Percentiles rank a stretch among this genome's conserved stretches.
Evolutionary conservation across 192 early-diverging fungal species (phyloP).

Genomic region (Spizellomyces punctatus): DNA sequence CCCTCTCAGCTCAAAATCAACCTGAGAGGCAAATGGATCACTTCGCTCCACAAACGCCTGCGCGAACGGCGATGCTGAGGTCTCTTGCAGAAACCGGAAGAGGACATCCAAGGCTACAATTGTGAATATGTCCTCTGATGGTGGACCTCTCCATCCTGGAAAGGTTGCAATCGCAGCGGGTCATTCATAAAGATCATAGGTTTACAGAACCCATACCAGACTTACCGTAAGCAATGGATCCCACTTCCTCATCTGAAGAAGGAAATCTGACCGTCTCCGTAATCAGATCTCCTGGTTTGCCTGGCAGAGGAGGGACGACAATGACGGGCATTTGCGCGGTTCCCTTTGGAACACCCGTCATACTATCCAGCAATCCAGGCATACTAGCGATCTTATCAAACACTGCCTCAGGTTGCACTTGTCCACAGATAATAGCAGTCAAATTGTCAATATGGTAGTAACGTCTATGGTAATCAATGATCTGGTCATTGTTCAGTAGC

Average conservation of each 20-base stretch:
- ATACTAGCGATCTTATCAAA: slow-evolving; percentile 51
- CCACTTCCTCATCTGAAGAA: slow-evolving; percentile 63
- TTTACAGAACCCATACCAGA: neutral
- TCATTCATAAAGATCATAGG: neutral
- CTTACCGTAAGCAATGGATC: slow-evolving; percentile 57
- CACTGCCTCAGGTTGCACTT: slow-evolving; percentile 46
- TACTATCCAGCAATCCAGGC: neutral
- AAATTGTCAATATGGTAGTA: slow-evolving; percentile 76
- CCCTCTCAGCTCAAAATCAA: slow-evolving; percentile 58
- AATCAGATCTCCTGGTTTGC: slow-evolving; percentile 34
- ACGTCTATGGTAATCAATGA: slow-evolving; percentile 72
- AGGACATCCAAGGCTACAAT: slow-evolving; percentile 71
- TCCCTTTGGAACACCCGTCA: neutral
- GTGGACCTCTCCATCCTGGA: slow-evolving; percentile 70
- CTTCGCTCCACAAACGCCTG: slow-evolving; percentile 78
- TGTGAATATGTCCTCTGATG: slow-evolving; percentile 59
- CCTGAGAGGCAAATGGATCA: slow-evolving; percentile 63
- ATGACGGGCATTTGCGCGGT: slow-evolving; percentile 7
- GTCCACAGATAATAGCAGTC: slow-evolving; percentile 66
- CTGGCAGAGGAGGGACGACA: slow-evolving; percentile 15
- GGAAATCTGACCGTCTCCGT: slow-evolving; percentile 62
- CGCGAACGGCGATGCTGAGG: slow-evolving; percentile 67
- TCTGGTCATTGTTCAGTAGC: slow-evolving; percentile 71
- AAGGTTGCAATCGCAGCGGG: slow-evolving; percentile 39
- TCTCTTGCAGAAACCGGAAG: slow-evolving; percentile 70